phyloP scores from a whole-genome alignment of 768 basidiomycete species.

The Mycena epipterygia region DNA sequence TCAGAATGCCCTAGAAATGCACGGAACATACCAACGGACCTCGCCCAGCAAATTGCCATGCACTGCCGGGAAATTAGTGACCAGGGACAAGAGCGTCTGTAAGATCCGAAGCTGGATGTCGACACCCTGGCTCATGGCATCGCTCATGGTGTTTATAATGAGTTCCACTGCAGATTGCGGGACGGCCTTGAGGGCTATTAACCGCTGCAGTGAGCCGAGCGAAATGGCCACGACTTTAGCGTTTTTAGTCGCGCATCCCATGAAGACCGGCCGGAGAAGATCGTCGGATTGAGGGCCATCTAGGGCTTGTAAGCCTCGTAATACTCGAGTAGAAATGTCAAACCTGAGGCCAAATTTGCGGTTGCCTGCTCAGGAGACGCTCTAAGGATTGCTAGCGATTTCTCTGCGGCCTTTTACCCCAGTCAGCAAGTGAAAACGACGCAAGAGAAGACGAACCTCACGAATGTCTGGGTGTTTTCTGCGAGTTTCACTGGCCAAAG shows the following conservation, averaged over 20 bases:
- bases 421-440: slow-evolving; percentile 22
- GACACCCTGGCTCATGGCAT: slow-evolving; percentile 93
- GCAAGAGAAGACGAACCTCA: slow-evolving; percentile 59
- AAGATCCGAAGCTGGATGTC: slow-evolving; percentile 96
- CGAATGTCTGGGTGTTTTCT: slow-evolving; percentile 94
- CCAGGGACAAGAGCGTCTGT: slow-evolving; percentile 91
- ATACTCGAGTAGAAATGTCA: slow-evolving; percentile 37
- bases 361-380: slow-evolving; percentile 88
- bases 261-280: slow-evolving; percentile 88
- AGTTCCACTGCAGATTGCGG: slow-evolving; percentile 82
- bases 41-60: slow-evolving; percentile 86
- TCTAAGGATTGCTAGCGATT: slow-evolving; percentile 83
- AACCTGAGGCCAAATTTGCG: slow-evolving; percentile 79
- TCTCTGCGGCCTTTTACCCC: slow-evolving; percentile 80
- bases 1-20: slow-evolving; percentile 8
- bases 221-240: slow-evolving; percentile 95
- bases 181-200: slow-evolving; percentile 90
- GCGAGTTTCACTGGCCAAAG: slow-evolving; percentile 89
- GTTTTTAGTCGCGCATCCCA: slow-evolving; percentile 94
- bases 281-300: slow-evolving; percentile 87
- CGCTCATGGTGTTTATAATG: slow-evolving; percentile 87
- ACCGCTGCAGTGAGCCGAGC: slow-evolving; percentile 89
- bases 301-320: slow-evolving; percentile 42
- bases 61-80: slow-evolving; percentile 88
- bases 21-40: slow-evolving; percentile 61